Base-by-base conservation (phyloP, 345 rosid genomes). In the Ceriops zippeliana region DNA sequence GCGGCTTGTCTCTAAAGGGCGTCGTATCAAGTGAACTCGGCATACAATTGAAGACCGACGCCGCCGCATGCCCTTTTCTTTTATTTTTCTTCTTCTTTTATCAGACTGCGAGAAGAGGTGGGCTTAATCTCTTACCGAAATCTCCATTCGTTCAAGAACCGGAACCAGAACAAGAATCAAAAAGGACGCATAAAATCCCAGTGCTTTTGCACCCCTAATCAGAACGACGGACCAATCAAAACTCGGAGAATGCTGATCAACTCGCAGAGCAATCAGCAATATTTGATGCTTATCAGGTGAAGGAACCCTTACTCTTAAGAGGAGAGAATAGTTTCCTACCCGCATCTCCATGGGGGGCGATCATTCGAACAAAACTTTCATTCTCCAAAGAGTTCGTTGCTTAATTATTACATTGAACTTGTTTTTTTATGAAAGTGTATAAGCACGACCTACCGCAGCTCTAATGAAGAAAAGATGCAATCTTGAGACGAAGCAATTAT, bases 221-320 rank as follows among this genome's bases (percentile, higher is more conserved):
- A 54, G 13, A 67, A 63, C 32, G 68, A 56, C 63, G 63, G 59
- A 61, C 60, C 65, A 66, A 28, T 68, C 52, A 35, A 31, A 24
- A 59, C 37, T 64, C 68, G 54, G 74, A 67, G 38, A 58, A 28
- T n/a, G 32, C 46, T 52, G 16, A 65, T 51, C 66, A 70, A 70
- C 46, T 53, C 30, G 62, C 52, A 61, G 72, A 75, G 73, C 76
- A 74, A 83, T 58, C 70, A 19, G 65, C 69, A 16, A 15, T 37
- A 0, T 71, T 9, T 42, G 71, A 59, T 32, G 79, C 67, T 71
- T 24, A 63, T 66, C 59, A 54, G 62, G 70, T 28, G 58, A 61
- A 53, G 53, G 70, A 42, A 27, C 30, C 11, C 58, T 56, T 73
- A 52, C 11, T 56, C 58, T 63, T 58, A 24, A 69, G 60, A 65